Base-by-base conservation (phyloP, 257 asterid species). In the Galeopsis tetrahit region DNA sequence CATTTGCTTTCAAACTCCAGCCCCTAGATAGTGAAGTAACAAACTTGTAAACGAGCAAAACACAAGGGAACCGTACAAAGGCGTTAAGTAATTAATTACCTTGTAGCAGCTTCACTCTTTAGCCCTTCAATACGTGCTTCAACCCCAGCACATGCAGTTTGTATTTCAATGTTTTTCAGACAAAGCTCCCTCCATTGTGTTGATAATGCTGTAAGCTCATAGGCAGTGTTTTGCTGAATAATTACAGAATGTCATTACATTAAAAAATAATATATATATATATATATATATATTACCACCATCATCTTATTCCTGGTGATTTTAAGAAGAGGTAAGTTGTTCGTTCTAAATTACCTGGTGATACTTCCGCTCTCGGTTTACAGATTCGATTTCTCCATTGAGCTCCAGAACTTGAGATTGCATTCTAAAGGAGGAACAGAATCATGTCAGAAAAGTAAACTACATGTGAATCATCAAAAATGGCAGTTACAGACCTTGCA, bases 131-230 rank as follows among this genome's bases (percentile, higher is more conserved):
- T 89, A 39, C 38, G 85, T 55, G 76, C 59, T 86, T 92, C 90
- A 67, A 88, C 78, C 61, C 83, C 84, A 46, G 85, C 85, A 84
- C 96, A 86, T 68, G 96, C 99, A 55, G 88, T 74, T 82, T 92
- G 96, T 53, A 95, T 95, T 81, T 95, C 96, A 64, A 84, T 90
- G 83, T 88, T 95, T 80, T 95, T 95, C 79, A 79, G 40, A 75
- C 98, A 90, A 40, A 95, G 96, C 78, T 95, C 99, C 81, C 89
- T 88, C 98, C 95, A 92, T 85, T 95, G 99, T 60, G 87, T 73
- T 64, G 97, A 89, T 76, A 92, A 80, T 49, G 98, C 96, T 77
- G 75, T 84, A 55, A 95, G 97, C 89, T 95, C 99, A 49, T 88
- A 88, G 53, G 97, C 96, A n/a, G 96, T 84, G 80, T 83, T 90